Conservation (phyloP, 495 filamentous ascomycete genomes). For the Podospora australis region DNA sequence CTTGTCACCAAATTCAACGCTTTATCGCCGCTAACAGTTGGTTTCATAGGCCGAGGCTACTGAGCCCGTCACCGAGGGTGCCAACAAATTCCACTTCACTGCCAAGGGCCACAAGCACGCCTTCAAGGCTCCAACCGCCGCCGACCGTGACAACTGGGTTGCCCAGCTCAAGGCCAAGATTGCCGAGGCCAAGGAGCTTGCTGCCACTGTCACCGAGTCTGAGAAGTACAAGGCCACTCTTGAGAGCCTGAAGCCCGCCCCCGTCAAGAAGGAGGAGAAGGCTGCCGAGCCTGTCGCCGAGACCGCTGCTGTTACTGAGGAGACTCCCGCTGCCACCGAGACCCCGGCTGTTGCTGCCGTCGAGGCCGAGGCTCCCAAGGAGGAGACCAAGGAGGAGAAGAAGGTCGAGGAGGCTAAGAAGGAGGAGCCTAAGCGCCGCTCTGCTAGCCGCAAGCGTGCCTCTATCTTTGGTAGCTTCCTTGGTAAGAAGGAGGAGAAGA, state of each 20-base stretch:
- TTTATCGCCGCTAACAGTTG: constrained; percentile 13
- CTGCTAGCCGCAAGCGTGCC: constrained; percentile 77
- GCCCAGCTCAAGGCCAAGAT: constrained; percentile 68
- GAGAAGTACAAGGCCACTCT: constrained; percentile 75
- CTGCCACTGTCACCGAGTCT: constrained; percentile 57
- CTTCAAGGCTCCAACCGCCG: constrained; percentile 66
- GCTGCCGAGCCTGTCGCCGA: constrained; percentile 29
- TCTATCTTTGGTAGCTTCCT: constrained; percentile 75
- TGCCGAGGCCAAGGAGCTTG: constrained; percentile 68
- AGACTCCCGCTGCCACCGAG: constrained; percentile 40
- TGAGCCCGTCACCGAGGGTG: constrained; percentile 66
- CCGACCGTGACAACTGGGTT: constrained; percentile 90
- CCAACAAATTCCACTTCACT: constrained; percentile 77
- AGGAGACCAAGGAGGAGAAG: constrained; percentile 39
- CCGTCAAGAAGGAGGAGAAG: constrained; percentile 43
- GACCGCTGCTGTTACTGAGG: constrained; percentile 43
- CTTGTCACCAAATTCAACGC: background rate
- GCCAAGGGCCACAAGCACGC: constrained; percentile 80
- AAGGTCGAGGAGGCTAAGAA: constrained; percentile 39
- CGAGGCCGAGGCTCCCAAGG: constrained; percentile 22
- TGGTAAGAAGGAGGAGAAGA: constrained; percentile 67
- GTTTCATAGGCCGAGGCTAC: constrained; percentile 64
- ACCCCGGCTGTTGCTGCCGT: constrained; percentile 19
- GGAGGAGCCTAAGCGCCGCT: constrained; percentile 55
- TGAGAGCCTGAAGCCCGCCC: constrained; percentile 60